Percentiles rank a stretch among this genome's conserved stretches.
Conservation (phyloP, 805 yeast species). For the Candida hungchunana region DNA sequence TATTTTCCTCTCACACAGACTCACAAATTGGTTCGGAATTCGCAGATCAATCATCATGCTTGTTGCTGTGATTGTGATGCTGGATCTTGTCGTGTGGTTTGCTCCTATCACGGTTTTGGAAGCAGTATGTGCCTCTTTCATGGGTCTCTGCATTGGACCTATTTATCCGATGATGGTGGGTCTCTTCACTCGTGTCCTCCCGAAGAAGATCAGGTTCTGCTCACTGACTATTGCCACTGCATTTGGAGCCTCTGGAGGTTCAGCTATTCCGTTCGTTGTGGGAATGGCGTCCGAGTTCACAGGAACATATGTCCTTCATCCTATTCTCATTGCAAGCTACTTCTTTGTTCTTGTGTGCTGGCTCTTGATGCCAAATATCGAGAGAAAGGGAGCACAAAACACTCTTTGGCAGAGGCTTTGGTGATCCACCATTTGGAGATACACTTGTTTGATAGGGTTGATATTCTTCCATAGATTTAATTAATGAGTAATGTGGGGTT, state of each 20-base stretch:
- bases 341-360: conserved; percentile 34
- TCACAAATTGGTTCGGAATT: conserved; percentile 39
- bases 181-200: conserved; percentile 40
- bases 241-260: conserved; percentile 59
- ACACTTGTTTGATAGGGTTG: too few species aligned
- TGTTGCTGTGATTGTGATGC: conserved; percentile 31
- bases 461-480: too few species aligned
- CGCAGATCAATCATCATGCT: conserved; percentile 39
- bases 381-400: conserved; percentile 25
- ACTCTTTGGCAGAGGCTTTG: conserved; percentile 23
- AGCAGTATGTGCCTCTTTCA: conserved; percentile 41
- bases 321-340: conserved; percentile 39
- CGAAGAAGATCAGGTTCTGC: conserved; percentile 47
- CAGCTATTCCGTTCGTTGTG: conserved; percentile 48
- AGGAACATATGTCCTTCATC: conserved; percentile 48
- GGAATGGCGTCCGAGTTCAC: conserved; percentile 43
- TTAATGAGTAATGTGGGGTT: too few species aligned
- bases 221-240: conserved; percentile 50
- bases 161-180: conserved; percentile 50
- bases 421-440: too few species aligned
- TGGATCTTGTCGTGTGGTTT: conserved; percentile 45
- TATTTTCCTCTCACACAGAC: conserved; percentile 39
- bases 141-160: conserved; percentile 57
- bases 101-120: conserved; percentile 40
- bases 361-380: conserved; percentile 42